phyloP scores from a whole-genome alignment of 2,329 filamentous ascomycete genomes.

The Sporothrix mexicana region DNA sequence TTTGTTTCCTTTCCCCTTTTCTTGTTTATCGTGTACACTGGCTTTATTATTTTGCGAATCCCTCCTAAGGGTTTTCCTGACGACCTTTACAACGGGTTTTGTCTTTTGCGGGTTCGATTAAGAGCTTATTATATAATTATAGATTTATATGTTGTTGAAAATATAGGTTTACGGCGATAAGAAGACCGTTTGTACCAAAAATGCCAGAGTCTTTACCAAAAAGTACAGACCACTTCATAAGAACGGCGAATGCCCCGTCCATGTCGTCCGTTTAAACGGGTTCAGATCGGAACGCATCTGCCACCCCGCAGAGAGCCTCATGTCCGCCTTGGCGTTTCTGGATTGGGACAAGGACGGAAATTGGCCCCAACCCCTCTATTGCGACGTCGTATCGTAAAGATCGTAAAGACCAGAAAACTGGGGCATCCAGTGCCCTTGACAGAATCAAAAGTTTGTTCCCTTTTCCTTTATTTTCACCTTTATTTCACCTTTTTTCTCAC shows the following conservation, averaged over 20 bases:
- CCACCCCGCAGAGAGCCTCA: no score
- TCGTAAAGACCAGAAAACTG: not conserved
- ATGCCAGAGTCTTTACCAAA: not conserved
- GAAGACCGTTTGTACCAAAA: not conserved
- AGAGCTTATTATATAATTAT: not conserved
- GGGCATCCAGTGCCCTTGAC: not conserved
- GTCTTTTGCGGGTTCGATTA: not conserved
- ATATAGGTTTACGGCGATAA: not conserved
- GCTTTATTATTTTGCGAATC: not conserved
- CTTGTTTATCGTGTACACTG: not conserved
- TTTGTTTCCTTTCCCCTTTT: slow-evolving; percentile 7
- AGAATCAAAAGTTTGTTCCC: not conserved
- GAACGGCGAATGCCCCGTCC: not conserved
- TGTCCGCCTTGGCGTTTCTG: slow-evolving; percentile 6
- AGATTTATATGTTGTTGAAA: slow-evolving; percentile 1
- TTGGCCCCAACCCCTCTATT: not conserved
- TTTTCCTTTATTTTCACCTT: not conserved
- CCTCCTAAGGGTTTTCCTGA: not conserved
- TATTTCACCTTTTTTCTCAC: not conserved
- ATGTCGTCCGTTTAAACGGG: not conserved
- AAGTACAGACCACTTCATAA: not conserved
- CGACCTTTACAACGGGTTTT: not conserved
- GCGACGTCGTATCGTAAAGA: slow-evolving; percentile 1
- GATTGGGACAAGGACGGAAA: not conserved
- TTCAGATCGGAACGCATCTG: no score